Base-by-base conservation (phyloP, 2,329 filamentous ascomycete species). In the Macrophomina phaseolina region DNA sequence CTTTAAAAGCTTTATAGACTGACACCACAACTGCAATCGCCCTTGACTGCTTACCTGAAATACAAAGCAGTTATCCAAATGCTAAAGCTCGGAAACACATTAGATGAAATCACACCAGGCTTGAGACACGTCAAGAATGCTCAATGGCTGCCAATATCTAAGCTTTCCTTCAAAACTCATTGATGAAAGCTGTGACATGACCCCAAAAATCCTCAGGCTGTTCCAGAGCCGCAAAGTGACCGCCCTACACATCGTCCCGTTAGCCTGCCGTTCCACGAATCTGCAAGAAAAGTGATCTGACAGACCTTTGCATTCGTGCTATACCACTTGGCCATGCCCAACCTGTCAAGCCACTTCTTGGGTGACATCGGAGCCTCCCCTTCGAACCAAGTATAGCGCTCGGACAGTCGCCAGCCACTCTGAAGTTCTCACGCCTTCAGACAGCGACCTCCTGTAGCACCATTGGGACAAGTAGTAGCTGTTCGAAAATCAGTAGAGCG, bases 211-310 rank as follows among this genome's bases (percentile, higher is more conserved):
- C 74, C 38, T 74, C 71, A 1, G 83, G 83, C 49, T 73, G 69
- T 70, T 85, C 83, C 63, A 85, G 67, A 3, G 80, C 79, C 9
- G 85, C 84, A 70, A 87, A 87, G 73, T 87, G 85, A 0, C 86
- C 85, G 16, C 86, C 85, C 72, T 63, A 69, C 38, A 78, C 75
- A 71, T 82, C 81, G 48, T 75, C 68, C 18, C 66, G 38, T 40
- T 14, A 40, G 3, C 38, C 38, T 40, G n/a, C 4, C 5, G 8
- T 12, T 6, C 8, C 14, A 9, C 2, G 45, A 48, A 28, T 48
- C 8, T 23, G 3, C 0, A 16, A 23, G 16, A 72, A 32, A 23
- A 81, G 8, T 69, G 8, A 5, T 1, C 18, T n/a, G n/a, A 48
- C 45, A 48, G 8, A 48, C 45, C 16, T 48, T n/a, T 48, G 4